A percentile compares a stretch with the other conserved stretches of the same genome.
phyloP scores from a whole-genome alignment of 1,284 basidiomycete species.

The Sporisorium sorghi region DNA sequence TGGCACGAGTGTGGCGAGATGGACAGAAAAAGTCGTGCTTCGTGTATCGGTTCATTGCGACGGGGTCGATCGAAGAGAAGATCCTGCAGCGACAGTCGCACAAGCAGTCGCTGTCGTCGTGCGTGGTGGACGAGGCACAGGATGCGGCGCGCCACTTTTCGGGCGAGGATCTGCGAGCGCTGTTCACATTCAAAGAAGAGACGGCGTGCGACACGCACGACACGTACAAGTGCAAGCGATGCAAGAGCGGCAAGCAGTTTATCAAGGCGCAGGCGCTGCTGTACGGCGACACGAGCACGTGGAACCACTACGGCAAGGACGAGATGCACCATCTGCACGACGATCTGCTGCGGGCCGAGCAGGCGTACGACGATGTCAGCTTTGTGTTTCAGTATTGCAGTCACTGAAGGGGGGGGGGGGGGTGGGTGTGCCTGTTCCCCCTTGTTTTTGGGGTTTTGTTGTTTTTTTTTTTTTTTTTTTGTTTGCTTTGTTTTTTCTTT shows the following conservation, averaged over 20 bases:
- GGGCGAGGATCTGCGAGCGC: conserved; percentile 84
- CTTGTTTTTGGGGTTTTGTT: too few relatives aligned
- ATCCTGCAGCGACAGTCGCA: conserved; percentile 90
- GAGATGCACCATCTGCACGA: conserved; percentile 94
- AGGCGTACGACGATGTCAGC: conserved; percentile 80
- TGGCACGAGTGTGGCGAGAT: conserved; percentile 99
- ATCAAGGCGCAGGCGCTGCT: conserved; percentile 86
- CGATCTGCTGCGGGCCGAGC: conserved; percentile 90
- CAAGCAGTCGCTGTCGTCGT: conserved; percentile 95
- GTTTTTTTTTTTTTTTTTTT: too few relatives aligned
- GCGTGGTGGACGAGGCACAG: conserved; percentile 96
- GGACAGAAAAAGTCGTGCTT: conserved; percentile 96
- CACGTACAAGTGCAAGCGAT: conserved; percentile 87
- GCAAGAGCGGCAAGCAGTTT: conserved; percentile 85
- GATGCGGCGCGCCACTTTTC: conserved; percentile 96
- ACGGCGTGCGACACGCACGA: conserved; percentile 90
- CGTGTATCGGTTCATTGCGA: conserved; percentile 97
- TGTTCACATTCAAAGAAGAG: conserved; percentile 90
- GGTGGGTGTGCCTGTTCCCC: too few relatives aligned
- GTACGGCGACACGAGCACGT: conserved; percentile 98
- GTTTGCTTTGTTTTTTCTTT: too few relatives aligned
- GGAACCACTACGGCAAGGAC: conserved; percentile 94
- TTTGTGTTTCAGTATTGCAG: conserved; percentile 71
- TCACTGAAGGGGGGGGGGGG: conserved; percentile 53
- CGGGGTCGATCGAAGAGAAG: conserved; percentile 98